A percentile compares a stretch with the other conserved stretches of the same genome.
Conservation (phyloP, 2,329 filamentous ascomycete genomes). For the Diplodia corticola region DNA sequence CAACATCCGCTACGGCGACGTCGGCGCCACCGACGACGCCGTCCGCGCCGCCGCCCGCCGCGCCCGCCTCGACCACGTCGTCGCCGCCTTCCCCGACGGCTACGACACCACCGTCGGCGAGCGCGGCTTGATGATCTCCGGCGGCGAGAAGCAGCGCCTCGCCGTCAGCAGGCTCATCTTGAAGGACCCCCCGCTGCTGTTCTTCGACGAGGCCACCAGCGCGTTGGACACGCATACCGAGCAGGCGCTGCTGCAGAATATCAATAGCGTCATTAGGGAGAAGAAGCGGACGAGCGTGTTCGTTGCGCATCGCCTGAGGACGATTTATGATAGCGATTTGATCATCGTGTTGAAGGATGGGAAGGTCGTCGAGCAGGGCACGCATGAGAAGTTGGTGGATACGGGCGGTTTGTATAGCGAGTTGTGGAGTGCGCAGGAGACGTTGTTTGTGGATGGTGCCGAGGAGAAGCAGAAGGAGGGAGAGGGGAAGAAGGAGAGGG, state of each 20-base stretch:
- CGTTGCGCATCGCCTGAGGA: constrained; percentile 86
- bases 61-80: constrained; percentile 74
- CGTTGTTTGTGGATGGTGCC: constrained; percentile 30
- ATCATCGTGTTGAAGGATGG: constrained; percentile 90
- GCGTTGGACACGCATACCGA: constrained; percentile 93
- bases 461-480: background rate
- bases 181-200: constrained; percentile 85
- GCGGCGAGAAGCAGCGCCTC: constrained; percentile 88
- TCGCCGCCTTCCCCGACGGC: constrained; percentile 77
- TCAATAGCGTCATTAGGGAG: constrained; percentile 87
- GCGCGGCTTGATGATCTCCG: constrained; percentile 94
- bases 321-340: constrained; percentile 87
- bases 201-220: constrained; percentile 94
- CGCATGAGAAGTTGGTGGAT: constrained; percentile 81
- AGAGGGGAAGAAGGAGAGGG: background rate
- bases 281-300: constrained; percentile 91
- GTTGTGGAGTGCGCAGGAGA: constrained; percentile 68
- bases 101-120: constrained; percentile 92
- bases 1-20: constrained; percentile 89
- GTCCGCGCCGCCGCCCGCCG: constrained; percentile 77
- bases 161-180: constrained; percentile 81
- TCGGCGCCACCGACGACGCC: constrained; percentile 71
- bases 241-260: constrained; percentile 84
- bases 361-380: constrained; percentile 82
- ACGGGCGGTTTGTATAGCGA: constrained; percentile 79